Percentiles rank a stretch among this genome's conserved stretches.
phyloP scores from a whole-genome alignment of 2,329 filamentous ascomycete species.

The Capronia americana region DNA sequence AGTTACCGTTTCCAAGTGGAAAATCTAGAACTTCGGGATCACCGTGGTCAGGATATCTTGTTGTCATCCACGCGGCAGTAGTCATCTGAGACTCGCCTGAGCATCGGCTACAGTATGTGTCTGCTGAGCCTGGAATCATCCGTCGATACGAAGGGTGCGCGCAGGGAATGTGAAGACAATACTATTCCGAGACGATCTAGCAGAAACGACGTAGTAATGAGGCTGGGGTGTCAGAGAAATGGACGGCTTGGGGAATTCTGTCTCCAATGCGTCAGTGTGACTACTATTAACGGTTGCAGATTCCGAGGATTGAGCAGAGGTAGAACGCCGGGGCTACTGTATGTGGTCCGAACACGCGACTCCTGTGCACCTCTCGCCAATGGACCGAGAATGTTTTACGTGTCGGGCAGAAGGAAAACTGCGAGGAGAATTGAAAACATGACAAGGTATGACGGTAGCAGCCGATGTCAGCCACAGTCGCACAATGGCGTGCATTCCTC shows the following conservation, averaged over 20 bases:
- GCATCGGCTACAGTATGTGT: background rate
- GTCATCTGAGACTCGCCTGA: background rate
- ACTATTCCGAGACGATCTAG: background rate
- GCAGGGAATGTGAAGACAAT: background rate
- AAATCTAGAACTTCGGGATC: background rate
- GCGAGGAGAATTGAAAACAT: background rate
- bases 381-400: background rate
- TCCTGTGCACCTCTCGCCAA: background rate
- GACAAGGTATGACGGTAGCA: background rate
- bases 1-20: background rate
- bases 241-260: background rate
- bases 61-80: background rate
- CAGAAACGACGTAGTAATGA: background rate
- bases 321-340: background rate
- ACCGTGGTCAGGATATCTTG: background rate
- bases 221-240: conserved; percentile 2
- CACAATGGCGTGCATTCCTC: conserved; percentile 6
- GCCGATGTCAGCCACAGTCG: background rate
- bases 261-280: background rate
- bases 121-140: background rate
- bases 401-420: background rate
- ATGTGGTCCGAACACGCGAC: background rate
- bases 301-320: background rate
- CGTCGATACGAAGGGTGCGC: background rate
- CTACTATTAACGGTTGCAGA: background rate